phyloP scores from a whole-genome alignment of 306 rosid species.

The Casuarina equisetifolia region DNA sequence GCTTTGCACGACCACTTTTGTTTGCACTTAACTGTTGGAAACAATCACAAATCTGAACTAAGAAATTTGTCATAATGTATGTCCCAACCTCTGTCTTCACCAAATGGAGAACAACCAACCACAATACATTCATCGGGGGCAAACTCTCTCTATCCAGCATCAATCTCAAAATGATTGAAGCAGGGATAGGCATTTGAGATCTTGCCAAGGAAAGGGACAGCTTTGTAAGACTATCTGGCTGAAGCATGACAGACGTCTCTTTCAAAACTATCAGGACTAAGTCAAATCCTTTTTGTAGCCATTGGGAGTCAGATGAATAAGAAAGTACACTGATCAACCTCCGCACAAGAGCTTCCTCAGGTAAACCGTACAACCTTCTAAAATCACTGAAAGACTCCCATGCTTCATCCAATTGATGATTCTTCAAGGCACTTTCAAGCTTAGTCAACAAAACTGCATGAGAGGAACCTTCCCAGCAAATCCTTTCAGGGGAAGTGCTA shows the following conservation, averaged over 20 bases:
- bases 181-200: slow-evolving; percentile 57
- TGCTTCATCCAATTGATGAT: slow-evolving; percentile 54
- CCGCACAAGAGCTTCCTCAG: slow-evolving; percentile 46
- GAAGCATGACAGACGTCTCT: slow-evolving; percentile 54
- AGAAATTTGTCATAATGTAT: slow-evolving; percentile 58
- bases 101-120: slow-evolving; percentile 57
- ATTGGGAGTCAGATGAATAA: slow-evolving; percentile 52
- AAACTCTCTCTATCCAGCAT: slow-evolving; percentile 48
- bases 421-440: slow-evolving; percentile 56
- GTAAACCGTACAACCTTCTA: slow-evolving; percentile 71
- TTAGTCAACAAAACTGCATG: slow-evolving; percentile 45
- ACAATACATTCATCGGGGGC: slow-evolving; percentile 55
- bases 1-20: slow-evolving; percentile 32
- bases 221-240: slow-evolving; percentile 51
- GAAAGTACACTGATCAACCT: slow-evolving; percentile 57
- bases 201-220: slow-evolving; percentile 69
- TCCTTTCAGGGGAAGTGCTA: slow-evolving; percentile 30
- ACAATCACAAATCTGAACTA: slow-evolving; percentile 56
- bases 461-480: slow-evolving; percentile 82
- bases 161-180: slow-evolving; percentile 53
- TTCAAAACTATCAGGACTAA: slow-evolving; percentile 50
- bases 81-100: slow-evolving; percentile 74
- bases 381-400: slow-evolving; percentile 70
- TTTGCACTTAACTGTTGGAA: slow-evolving; percentile 38
- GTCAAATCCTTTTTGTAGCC: slow-evolving; percentile 59